Conservation (phyloP, 169 alveolate species). For the Fabrea salina region DNA sequence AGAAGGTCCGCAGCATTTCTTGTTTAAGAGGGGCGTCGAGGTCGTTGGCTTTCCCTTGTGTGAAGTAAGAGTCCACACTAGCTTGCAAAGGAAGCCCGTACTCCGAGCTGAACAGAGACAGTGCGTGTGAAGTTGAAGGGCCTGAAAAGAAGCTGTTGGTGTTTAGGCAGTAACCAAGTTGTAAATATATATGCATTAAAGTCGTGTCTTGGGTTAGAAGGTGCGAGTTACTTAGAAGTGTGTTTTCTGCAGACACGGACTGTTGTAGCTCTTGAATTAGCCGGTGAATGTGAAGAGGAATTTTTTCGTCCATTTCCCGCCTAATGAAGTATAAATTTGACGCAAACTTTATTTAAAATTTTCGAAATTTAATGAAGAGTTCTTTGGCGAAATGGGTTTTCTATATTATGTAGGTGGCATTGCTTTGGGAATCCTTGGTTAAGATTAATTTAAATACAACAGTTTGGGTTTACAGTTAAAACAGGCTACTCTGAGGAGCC, state of each 20-base stretch:
- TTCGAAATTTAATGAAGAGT: too few relatives aligned
- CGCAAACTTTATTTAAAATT: too few relatives aligned
- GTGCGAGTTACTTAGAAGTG: background rate
- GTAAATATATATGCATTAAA: background rate
- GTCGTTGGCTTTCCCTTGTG: background rate
- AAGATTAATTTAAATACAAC: too few relatives aligned
- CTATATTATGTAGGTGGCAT: too few relatives aligned
- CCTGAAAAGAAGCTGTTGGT: background rate
- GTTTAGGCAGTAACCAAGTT: constrained; percentile 8
- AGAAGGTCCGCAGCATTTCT: background rate
- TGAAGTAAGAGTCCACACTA: constrained; percentile 2
- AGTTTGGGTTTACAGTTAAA: too few relatives aligned
- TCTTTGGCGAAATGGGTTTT: too few relatives aligned
- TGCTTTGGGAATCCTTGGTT: too few relatives aligned
- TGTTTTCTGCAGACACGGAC: background rate
- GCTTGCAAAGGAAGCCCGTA: background rate
- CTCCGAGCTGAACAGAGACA: constrained; percentile 14
- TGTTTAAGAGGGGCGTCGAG: background rate
- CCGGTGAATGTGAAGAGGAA: constrained; percentile 18
- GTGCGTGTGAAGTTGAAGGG: background rate
- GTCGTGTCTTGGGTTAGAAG: background rate
- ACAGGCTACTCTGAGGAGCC: too few relatives aligned
- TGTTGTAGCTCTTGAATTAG: background rate
- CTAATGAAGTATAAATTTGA: too few relatives aligned
- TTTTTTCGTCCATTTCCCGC: constrained; percentile 13